Evolutionary conservation across 305 asterid genomes (phyloP).

Genomic region (Fraxinus baroniana): DNA sequence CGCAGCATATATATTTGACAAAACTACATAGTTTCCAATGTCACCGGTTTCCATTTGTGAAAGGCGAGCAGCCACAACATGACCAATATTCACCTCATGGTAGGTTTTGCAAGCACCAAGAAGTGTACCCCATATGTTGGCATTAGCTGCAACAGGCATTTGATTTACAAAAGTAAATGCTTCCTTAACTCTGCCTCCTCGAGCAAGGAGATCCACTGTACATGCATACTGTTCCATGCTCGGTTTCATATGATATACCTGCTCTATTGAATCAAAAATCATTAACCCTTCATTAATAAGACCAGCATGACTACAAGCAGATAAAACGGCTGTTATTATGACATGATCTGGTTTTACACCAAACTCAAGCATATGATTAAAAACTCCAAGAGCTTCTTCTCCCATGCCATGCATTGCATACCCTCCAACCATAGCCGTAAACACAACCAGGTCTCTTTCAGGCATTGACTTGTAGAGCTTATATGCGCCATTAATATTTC

Average conservation of each 20-base stretch:
- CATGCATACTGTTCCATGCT: slow-evolving; percentile 84
- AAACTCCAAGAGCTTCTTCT: slow-evolving; percentile 55
- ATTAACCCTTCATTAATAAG: slow-evolving; percentile 65
- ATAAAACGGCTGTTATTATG: slow-evolving; percentile 64
- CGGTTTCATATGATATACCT: slow-evolving; percentile 55
- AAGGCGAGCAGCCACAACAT: slow-evolving; percentile 49
- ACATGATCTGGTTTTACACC: slow-evolving; percentile 71
- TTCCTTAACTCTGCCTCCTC: slow-evolving; percentile 67
- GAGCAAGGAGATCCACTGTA: slow-evolving; percentile 79
- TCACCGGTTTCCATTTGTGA: slow-evolving; percentile 42
- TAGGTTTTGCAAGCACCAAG: slow-evolving; percentile 79
- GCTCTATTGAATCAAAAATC: slow-evolving; percentile 54
- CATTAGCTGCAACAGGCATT: slow-evolving; percentile 65
- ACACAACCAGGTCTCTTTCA: slow-evolving; percentile 63
- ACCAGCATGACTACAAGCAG: slow-evolving; percentile 91
- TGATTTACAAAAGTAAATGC: slow-evolving; percentile 54
- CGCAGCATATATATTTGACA: slow-evolving; percentile 78
- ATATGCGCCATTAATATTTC: slow-evolving; percentile 55
- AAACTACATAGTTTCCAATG: slow-evolving; percentile 68
- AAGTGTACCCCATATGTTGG: slow-evolving; percentile 73
- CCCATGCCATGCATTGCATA: slow-evolving; percentile 90
- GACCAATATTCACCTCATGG: slow-evolving; percentile 63
- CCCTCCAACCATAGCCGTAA: slow-evolving; percentile 89
- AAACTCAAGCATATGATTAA: slow-evolving; percentile 54
- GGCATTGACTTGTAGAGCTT: slow-evolving; percentile 59